Evolutionary conservation across 495 filamentous ascomycete genomes (phyloP), one percentile per base, ranked within the genome.

Genomic region (Xylaria sp.): DNA sequence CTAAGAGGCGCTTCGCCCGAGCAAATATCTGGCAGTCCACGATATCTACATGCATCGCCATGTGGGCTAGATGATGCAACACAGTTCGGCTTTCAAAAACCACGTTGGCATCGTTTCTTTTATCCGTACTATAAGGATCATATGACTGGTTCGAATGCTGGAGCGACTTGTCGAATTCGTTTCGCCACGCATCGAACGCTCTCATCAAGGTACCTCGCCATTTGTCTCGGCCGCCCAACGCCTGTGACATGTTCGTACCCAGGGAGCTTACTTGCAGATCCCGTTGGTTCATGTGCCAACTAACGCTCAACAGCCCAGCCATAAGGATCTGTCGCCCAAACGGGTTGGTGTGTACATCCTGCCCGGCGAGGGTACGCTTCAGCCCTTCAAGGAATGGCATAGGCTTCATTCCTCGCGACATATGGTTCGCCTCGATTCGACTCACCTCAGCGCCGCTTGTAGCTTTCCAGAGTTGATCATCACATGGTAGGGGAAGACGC

Each of bases 21-120:
- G 94, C 96, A 77, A 97, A 98, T 71, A 98, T 96, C 80, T 98
- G 96, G 76, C 94, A 95, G 78, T 98, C 95, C n/a, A 95, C 93
- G 57, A 98, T 93, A 77, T 98, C 96, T 11, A 98, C 95, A 78
- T 98, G 95, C 86, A 97, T 97, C 4, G 93, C 94, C 94, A 99
- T 98, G 78, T 99, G 96, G 3, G 96, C 97, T 11, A 99, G 84
- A 70, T 95, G 93, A 76, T 99, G 95, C 57, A 98, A 84, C 21
- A 97, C 95, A 29, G 91, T 95, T 57, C 94, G 88, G 72, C 90
- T 92, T 76, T 98, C 93, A 72, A 95, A 94, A 26, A 94, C 89
- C 62, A 92, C 90, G 69, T 94, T 93, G 61, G 92, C 89, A 63
- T 94, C 91, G 71, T 72, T 80, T 50, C 76, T 74, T 72, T 82